These are phyloP conservation scores for Rhizopogon vulgaris DNA, from an alignment of 768 basidiomycete genomes.

Conservation along the genomic window DNA sequence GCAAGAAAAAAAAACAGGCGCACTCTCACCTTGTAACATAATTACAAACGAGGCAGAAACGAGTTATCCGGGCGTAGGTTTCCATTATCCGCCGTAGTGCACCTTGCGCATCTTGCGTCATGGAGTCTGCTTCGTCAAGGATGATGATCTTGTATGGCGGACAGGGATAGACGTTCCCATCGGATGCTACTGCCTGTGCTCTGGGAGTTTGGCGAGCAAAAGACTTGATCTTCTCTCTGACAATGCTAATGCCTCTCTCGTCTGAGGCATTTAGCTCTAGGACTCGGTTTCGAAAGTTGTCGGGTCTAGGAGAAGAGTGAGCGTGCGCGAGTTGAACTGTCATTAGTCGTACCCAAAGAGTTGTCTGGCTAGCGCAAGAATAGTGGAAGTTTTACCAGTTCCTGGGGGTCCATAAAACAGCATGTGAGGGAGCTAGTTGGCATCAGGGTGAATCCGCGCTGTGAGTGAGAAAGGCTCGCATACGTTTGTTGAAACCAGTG, in stretches of 20 bases:
- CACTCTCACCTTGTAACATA: slow-evolving; percentile 88
- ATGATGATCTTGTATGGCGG: slow-evolving; percentile 99
- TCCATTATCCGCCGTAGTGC: slow-evolving; percentile 99
- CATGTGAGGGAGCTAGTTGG: slow-evolving; percentile 89
- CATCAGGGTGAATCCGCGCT: slow-evolving; percentile 6
- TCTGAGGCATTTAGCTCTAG: slow-evolving; percentile 98
- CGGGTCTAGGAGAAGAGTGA: slow-evolving; percentile 54
- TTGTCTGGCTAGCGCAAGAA: slow-evolving; percentile 88
- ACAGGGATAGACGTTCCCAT: slow-evolving; percentile 84
- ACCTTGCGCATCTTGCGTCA: slow-evolving; percentile 99
- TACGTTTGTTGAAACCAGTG: slow-evolving; percentile 90
- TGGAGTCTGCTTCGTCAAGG: slow-evolving; percentile 97
- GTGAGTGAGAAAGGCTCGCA: not conserved
- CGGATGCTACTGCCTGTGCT: slow-evolving; percentile 66
- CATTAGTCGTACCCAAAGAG: slow-evolving; percentile 75
- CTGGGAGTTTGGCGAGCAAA: slow-evolving; percentile 92
- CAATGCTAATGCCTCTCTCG: slow-evolving; percentile 94
- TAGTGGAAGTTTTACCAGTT: slow-evolving; percentile 97
- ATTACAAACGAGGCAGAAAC: slow-evolving; percentile 98
- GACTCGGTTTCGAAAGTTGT: slow-evolving; percentile 88
- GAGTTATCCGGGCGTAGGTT: slow-evolving; percentile 92
- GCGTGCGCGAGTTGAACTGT: not conserved
- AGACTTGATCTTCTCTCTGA: slow-evolving; percentile 97
- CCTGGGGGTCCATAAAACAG: slow-evolving; percentile 99
- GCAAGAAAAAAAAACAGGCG: not conserved